These are phyloP conservation scores for Aspergillus haitiensis DNA, from an alignment of 495 filamentous ascomycete species.

Conservation along the genomic window DNA sequence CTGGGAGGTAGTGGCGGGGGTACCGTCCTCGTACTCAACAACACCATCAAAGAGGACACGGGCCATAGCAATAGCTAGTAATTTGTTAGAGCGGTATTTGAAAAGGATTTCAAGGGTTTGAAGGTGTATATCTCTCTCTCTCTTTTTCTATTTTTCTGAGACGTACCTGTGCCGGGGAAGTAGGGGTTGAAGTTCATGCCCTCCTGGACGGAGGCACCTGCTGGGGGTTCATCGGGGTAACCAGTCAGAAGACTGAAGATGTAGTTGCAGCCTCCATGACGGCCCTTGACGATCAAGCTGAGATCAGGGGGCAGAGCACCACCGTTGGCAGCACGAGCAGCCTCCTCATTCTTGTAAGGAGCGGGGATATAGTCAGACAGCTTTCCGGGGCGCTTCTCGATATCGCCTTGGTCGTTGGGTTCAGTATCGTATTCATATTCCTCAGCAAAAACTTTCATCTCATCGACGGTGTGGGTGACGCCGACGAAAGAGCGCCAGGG, in stretches of 20 bases:
- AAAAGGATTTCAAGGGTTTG: neutral
- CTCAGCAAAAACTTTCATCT: constrained; percentile 94
- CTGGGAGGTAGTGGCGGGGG: constrained; percentile 90
- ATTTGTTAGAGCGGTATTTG: constrained; percentile 1
- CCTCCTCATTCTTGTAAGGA: constrained; percentile 98
- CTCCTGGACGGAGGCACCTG: constrained; percentile 73
- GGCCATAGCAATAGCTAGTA: constrained; percentile 88
- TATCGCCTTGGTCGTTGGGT: constrained; percentile 96
- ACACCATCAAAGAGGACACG: constrained; percentile 97
- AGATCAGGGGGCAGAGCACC: constrained; percentile 97
- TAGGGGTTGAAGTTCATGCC: constrained; percentile 99
- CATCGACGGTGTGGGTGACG: constrained; percentile 89
- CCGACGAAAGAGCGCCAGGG: constrained; percentile 94
- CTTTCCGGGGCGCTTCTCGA: constrained; percentile 97
- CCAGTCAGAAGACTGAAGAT: constrained; percentile 97
- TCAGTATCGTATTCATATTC: constrained; percentile 98
- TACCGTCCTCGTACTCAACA: constrained; percentile 98
- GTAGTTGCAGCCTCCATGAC: constrained; percentile 98
- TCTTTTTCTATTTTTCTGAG: constrained; percentile 2
- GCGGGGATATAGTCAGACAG: constrained; percentile 93
- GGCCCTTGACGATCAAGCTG: constrained; percentile 93
- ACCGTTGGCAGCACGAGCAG: constrained; percentile 95
- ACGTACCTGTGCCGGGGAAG: constrained; percentile 89
- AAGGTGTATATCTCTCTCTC: too few relatives aligned
- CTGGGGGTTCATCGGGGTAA: constrained; percentile 94